Percentiles rank a stretch among this genome's conserved stretches.
Conservation (phyloP, 495 filamentous ascomycete genomes). For the Penicillium mononematosum region DNA sequence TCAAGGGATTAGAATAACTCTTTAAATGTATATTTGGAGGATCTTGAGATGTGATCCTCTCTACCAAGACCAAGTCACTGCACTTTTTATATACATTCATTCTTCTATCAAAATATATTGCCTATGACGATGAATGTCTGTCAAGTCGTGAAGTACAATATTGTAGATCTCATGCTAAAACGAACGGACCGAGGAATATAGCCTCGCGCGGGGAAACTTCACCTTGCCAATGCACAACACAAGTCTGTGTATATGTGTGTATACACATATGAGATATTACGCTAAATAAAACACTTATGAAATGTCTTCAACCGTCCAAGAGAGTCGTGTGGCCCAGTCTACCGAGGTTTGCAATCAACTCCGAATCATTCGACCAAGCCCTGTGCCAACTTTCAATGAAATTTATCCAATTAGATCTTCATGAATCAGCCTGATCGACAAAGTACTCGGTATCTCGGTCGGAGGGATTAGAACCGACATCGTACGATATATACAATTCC, state of each 20-base stretch:
- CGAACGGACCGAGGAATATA: neutral
- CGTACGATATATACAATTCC: slow-evolving; percentile 16
- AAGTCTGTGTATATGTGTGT: neutral
- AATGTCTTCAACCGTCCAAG: neutral
- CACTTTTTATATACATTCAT: neutral
- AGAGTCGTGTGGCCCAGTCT: neutral
- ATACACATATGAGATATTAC: neutral
- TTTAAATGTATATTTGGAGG: neutral
- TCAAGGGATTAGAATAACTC: neutral
- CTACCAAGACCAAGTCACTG: neutral
- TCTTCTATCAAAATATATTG: neutral
- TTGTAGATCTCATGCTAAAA: neutral
- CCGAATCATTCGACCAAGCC: slow-evolving; percentile 7
- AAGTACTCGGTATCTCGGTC: slow-evolving; percentile 16
- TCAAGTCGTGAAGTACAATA: neutral
- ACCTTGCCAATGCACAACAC: neutral
- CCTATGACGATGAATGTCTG: neutral
- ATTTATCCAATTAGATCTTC: neutral
- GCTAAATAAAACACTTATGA: neutral
- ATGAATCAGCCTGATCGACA: neutral
- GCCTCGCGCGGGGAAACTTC: neutral
- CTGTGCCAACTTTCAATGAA: neutral
- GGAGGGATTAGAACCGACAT: slow-evolving; percentile 18
- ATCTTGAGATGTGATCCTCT: neutral
- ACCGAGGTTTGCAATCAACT: slow-evolving; percentile 18